Evolutionary conservation across 2,329 filamentous ascomycete genomes (phyloP).

Genomic region (Phialocephala sp.): DNA sequence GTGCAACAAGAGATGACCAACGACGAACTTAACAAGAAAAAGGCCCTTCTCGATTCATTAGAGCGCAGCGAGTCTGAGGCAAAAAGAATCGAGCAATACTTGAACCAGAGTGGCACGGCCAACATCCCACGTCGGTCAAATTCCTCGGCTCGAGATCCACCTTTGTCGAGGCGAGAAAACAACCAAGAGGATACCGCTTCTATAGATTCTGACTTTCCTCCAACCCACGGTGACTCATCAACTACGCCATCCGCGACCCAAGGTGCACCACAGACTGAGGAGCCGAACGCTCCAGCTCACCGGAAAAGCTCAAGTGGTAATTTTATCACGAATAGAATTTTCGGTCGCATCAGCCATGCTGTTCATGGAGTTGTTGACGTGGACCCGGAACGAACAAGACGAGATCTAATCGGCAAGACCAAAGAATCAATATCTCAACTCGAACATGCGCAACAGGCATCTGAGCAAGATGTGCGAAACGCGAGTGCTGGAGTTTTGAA

Average conservation of each 20-base stretch:
- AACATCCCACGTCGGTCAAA: constrained; percentile 71
- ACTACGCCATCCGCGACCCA: constrained; percentile 76
- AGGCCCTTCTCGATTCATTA: constrained; percentile 79
- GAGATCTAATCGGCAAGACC: constrained; percentile 95
- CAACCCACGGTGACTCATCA: constrained; percentile 77
- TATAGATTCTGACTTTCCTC: constrained; percentile 95
- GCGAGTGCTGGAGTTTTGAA: constrained; percentile 87
- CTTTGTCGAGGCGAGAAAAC: constrained; percentile 55
- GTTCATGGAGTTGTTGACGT: constrained; percentile 96
- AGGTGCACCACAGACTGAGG: constrained; percentile 62
- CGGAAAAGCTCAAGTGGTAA: constrained; percentile 85
- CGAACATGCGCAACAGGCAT: constrained; percentile 87
- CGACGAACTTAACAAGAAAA: constrained; percentile 91
- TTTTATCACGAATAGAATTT: constrained; percentile 92
- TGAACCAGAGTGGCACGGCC: constrained; percentile 72
- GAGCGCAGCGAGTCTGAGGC: constrained; percentile 94
- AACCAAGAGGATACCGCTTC: constrained; percentile 81
- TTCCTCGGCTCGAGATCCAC: constrained; percentile 58
- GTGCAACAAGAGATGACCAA: constrained; percentile 98
- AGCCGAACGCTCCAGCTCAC: constrained; percentile 59
- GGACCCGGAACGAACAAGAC: constrained; percentile 88
- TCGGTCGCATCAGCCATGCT: constrained; percentile 92
- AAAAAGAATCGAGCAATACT: constrained; percentile 89
- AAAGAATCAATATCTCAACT: constrained; percentile 84
- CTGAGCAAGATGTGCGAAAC: constrained; percentile 90